Evolutionary conservation across 163 green algal species (phyloP).

Genomic region (Chlorella variabilis): DNA sequence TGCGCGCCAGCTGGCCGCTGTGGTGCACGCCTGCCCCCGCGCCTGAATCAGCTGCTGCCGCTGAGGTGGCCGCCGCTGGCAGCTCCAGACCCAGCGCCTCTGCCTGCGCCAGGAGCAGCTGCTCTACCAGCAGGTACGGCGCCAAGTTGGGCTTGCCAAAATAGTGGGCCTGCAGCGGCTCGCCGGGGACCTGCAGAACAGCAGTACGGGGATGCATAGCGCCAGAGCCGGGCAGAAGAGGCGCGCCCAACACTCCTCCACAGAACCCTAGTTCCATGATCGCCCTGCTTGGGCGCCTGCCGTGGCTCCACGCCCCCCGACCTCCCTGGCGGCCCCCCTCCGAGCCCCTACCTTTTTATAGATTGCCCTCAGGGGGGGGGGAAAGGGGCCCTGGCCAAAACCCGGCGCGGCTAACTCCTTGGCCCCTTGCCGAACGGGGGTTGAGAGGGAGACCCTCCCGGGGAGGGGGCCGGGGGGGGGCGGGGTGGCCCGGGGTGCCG

Average conservation of each 20-base stretch:
- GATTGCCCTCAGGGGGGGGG: conserved; percentile 62
- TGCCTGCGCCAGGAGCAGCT: conserved; percentile 68
- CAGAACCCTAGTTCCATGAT: no score
- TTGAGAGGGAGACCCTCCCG: conserved; percentile 76
- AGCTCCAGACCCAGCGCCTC: conserved; percentile 51
- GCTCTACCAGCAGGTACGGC: conserved; percentile 72
- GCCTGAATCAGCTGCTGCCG: not conserved
- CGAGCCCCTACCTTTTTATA: conserved; percentile 58
- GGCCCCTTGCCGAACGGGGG: conserved; percentile 81
- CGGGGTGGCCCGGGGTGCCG: conserved; percentile 52
- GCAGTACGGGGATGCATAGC: no score
- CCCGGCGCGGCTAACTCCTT: conserved; percentile 68
- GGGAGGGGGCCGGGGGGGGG: not conserved
- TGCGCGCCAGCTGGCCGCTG: conserved; percentile 17
- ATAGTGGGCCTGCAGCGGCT: conserved; percentile 43
- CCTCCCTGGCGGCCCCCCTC: no score
- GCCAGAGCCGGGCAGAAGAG: no score
- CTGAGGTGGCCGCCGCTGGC: not conserved
- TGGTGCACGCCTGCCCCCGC: not conserved
- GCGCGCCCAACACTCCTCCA: no score
- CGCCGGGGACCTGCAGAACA: conserved; percentile 49
- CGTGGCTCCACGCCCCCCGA: no score
- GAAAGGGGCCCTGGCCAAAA: conserved; percentile 86
- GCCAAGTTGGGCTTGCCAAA: conserved; percentile 84
- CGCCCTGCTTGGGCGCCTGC: no score